A percentile compares a stretch with the other conserved stretches of the same genome.
These are phyloP conservation scores for Chaetomiaceae sp. DNA, from an alignment of 2,329 filamentous ascomycete genomes.

Conservation along the genomic window DNA sequence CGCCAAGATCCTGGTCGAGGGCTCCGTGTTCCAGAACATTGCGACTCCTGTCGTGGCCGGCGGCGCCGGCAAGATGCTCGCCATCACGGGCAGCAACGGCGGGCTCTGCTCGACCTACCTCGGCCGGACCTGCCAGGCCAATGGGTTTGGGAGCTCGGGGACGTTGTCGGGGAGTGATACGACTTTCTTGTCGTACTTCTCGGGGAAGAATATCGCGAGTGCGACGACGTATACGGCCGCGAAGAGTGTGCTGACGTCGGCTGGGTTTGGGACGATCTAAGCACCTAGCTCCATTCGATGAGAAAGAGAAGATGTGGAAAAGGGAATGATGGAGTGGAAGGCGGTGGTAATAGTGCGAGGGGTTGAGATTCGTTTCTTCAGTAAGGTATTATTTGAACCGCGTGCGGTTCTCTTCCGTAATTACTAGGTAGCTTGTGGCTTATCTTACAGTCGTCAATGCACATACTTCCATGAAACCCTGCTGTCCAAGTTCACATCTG, in stretches of 20 bases:
- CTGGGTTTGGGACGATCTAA: slow-evolving; percentile 13
- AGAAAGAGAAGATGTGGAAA: no score
- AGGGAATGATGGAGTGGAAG: neutral
- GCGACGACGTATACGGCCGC: slow-evolving; percentile 8
- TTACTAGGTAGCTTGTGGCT: no score
- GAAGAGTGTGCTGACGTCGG: slow-evolving; percentile 8
- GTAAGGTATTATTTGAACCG: no score
- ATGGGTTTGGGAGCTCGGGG: slow-evolving; percentile 43
- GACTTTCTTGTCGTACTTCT: slow-evolving; percentile 46
- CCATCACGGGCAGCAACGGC: slow-evolving; percentile 33
- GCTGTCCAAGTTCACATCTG: no score
- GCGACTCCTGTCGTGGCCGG: slow-evolving; percentile 9
- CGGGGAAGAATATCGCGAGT: slow-evolving; percentile 12
- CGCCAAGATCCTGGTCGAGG: slow-evolving; percentile 14
- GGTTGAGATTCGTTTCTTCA: no score
- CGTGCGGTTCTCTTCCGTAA: no score
- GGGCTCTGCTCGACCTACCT: slow-evolving; percentile 41
- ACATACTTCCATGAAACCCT: no score
- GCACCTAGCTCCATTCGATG: neutral
- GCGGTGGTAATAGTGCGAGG: no score
- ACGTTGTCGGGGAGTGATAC: slow-evolving; percentile 40
- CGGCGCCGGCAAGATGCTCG: slow-evolving; percentile 33
- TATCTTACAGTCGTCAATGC: no score
- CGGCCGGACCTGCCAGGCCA: slow-evolving; percentile 47
- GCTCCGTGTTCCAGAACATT: slow-evolving; percentile 17